Conservation (phyloP, 176 grass and related monocot species). For the Carex cristatella region DNA sequence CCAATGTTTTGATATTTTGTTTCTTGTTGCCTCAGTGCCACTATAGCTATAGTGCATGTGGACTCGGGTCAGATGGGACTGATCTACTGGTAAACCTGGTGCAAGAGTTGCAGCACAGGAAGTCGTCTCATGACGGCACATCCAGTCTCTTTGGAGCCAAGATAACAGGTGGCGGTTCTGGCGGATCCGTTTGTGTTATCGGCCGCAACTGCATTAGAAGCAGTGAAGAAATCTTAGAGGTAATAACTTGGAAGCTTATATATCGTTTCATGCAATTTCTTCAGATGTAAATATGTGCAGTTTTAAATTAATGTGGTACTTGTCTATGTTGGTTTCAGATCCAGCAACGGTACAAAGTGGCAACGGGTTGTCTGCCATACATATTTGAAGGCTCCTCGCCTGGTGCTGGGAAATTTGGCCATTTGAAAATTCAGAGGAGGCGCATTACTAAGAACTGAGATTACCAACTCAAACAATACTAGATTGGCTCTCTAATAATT, state of each 20-base stretch:
- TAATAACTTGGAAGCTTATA: slow-evolving; percentile 18
- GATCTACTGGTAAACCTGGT: slow-evolving; percentile 85
- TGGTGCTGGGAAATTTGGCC: slow-evolving; percentile 73
- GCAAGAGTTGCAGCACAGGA: slow-evolving; percentile 86
- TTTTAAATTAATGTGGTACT: background rate
- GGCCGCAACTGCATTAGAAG: slow-evolving; percentile 68
- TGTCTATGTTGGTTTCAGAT: slow-evolving; percentile 45
- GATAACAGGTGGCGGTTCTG: slow-evolving; percentile 85
- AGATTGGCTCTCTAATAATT: background rate
- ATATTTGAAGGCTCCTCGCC: slow-evolving; percentile 90
- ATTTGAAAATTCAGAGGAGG: slow-evolving; percentile 55
- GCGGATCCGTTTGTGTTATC: slow-evolving; percentile 79
- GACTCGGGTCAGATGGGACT: slow-evolving; percentile 79
- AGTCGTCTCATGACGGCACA: slow-evolving; percentile 28
- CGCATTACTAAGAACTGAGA: slow-evolving; percentile 6
- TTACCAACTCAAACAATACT: slow-evolving; percentile 8
- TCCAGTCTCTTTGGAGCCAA: slow-evolving; percentile 76
- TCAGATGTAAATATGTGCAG: background rate
- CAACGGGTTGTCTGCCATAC: slow-evolving; percentile 62
- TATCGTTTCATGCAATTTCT: background rate
- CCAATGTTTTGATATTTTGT: background rate
- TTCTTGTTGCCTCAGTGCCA: slow-evolving; percentile 52
- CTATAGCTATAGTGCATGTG: slow-evolving; percentile 86
- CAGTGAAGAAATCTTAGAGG: slow-evolving; percentile 77
- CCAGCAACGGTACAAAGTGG: slow-evolving; percentile 81